Percentiles rank a stretch among this genome's conserved stretches.
Conservation (phyloP, 345 rosid species). For the Hibiscus syriacus region DNA sequence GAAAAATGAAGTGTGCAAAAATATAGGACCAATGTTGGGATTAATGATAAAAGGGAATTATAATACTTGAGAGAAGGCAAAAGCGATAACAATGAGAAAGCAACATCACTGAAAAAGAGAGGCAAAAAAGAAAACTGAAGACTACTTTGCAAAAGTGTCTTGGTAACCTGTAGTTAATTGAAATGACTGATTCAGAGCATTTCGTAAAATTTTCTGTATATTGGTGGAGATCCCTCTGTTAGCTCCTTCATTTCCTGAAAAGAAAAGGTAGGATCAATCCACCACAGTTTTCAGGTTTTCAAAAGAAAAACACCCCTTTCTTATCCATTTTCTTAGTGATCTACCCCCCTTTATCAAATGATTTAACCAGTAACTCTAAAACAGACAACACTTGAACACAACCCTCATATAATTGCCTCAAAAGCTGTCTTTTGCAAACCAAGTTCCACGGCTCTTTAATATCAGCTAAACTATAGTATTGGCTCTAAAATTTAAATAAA, state of each 20-base stretch:
- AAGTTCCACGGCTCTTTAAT: too few species aligned
- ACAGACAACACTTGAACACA: background rate
- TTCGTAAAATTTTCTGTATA: constrained; percentile 20
- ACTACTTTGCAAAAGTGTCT: background rate
- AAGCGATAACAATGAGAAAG: background rate
- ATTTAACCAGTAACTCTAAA: background rate
- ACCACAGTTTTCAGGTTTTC: background rate
- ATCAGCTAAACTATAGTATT: background rate
- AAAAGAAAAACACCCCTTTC: background rate
- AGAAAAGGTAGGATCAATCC: constrained; percentile 2
- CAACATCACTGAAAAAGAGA: background rate
- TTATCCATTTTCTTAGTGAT: background rate
- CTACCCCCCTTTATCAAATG: too few species aligned
- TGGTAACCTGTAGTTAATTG: constrained; percentile 32
- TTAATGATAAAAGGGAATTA: background rate
- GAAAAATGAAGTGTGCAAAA: background rate
- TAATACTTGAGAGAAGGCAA: constrained; percentile 4
- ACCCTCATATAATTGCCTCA: background rate
- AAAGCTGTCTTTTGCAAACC: background rate
- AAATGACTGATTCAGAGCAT: constrained; percentile 21
- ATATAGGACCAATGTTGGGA: background rate
- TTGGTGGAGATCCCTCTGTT: constrained; percentile 22
- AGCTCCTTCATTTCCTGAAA: constrained; percentile 25
- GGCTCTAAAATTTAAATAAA: background rate
- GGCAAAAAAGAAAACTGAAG: background rate